Conservation (phyloP, 805 yeast species). For the Barnettozyma vustinii region DNA sequence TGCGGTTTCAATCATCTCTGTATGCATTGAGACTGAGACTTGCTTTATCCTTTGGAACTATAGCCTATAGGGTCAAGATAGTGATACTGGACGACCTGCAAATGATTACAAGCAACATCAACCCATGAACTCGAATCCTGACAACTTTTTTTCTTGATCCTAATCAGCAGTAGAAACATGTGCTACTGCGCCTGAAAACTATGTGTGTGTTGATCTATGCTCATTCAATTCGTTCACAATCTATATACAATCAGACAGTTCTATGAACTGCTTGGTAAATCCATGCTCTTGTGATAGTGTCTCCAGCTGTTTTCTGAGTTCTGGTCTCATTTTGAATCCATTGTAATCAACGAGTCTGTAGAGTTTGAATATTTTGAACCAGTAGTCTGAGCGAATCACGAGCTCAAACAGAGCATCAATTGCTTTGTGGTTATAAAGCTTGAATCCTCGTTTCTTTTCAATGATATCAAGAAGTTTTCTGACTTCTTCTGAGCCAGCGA, state of each 20-base stretch:
- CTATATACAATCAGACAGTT: background rate
- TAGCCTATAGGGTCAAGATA: no score
- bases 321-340: constrained; percentile 3
- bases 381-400: constrained; percentile 8
- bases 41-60: no score
- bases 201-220: background rate
- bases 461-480: background rate
- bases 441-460: background rate
- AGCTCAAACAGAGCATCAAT: background rate
- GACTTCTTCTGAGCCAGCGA: background rate
- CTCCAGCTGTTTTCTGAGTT: background rate
- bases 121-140: no score
- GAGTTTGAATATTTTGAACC: constrained; percentile 15
- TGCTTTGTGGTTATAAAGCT: background rate
- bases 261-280: background rate
- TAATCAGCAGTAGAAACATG: no score
- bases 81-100: no score
- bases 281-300: background rate
- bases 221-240: background rate
- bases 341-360: background rate
- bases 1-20: no score
- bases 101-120: no score
- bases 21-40: no score
- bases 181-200: no score
- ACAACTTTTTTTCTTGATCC: no score